Conservation (phyloP, 257 asterid species). For the Verbena officinalis region DNA sequence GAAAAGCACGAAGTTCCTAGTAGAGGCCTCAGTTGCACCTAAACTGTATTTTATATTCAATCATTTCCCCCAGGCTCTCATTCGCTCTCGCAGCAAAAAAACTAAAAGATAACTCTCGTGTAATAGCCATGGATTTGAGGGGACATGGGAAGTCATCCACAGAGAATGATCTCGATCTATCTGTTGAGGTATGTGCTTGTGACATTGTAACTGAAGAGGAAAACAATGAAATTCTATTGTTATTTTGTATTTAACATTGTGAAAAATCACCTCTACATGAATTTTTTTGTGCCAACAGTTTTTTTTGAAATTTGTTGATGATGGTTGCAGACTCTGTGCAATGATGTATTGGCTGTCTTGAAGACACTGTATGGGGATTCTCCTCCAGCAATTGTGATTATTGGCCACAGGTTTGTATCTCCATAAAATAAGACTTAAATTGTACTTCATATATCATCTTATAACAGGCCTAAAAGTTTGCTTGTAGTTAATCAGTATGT, state of each 20-base stretch:
- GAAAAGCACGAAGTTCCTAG: background rate
- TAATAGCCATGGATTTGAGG: conserved; percentile 90
- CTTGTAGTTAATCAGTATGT: conserved; percentile 1
- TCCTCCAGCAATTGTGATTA: conserved; percentile 90
- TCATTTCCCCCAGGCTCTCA: conserved; percentile 65
- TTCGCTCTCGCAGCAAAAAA: conserved; percentile 75
- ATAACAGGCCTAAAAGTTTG: background rate
- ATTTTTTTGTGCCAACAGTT: conserved; percentile 20
- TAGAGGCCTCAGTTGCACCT: conserved; percentile 22
- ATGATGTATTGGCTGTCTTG: conserved; percentile 80
- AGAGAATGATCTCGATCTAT: conserved; percentile 81
- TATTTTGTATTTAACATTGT: conserved; percentile 16
- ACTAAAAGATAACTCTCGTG: conserved; percentile 77
- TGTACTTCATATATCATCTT: conserved; percentile 13
- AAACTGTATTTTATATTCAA: conserved; percentile 18
- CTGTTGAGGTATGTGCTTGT: conserved; percentile 68
- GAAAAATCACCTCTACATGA: background rate
- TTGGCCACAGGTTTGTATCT: conserved; percentile 88
- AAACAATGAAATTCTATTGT: conserved; percentile 16
- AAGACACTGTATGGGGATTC: conserved; percentile 87
- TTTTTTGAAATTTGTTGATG: conserved; percentile 26
- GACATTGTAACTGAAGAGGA: conserved; percentile 16
- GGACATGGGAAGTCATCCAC: conserved; percentile 95
- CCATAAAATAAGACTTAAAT: conserved; percentile 18
- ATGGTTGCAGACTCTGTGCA: conserved; percentile 69